Conservation (phyloP, 163 green algal species). For the Volvox carteri region DNA sequence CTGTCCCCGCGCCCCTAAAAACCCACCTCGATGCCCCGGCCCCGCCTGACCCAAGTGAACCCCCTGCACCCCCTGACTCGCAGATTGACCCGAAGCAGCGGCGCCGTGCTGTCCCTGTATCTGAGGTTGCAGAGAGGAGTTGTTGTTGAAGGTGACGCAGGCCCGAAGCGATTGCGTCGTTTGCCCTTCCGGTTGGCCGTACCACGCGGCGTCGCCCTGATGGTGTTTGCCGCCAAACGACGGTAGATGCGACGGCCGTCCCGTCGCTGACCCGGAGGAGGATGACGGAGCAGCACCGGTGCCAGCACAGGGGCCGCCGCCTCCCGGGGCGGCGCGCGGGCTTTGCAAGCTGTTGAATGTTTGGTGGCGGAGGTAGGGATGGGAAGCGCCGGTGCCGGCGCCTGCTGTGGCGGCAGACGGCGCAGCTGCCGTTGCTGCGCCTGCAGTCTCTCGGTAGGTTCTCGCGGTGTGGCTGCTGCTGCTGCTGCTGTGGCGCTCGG, state of each 20-base stretch:
- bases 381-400: not conserved
- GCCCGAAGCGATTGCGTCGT: not conserved
- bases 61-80: not conserved
- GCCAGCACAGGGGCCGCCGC: not conserved
- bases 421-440: not conserved
- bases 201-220: not conserved
- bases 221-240: constrained; percentile 10
- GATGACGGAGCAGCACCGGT: not conserved
- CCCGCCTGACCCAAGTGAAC: not conserved
- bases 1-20: not conserved
- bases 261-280: not conserved
- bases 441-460: not conserved
- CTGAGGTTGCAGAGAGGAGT: constrained; percentile 8
- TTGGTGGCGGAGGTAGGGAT: not conserved
- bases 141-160: not conserved
- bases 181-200: not conserved
- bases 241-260: not conserved
- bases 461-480: constrained; percentile 7
- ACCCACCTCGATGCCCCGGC: not conserved
- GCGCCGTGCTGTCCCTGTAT: not conserved
- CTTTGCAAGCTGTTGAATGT: constrained; percentile 30
- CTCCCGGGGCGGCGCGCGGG: not conserved
- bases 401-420: not conserved
- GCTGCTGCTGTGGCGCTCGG: not conserved
- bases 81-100: too few species aligned